These are phyloP conservation scores for Beauveria pseudobassiana DNA, from an alignment of 2,329 filamentous ascomycete species.

Conservation along the genomic window DNA sequence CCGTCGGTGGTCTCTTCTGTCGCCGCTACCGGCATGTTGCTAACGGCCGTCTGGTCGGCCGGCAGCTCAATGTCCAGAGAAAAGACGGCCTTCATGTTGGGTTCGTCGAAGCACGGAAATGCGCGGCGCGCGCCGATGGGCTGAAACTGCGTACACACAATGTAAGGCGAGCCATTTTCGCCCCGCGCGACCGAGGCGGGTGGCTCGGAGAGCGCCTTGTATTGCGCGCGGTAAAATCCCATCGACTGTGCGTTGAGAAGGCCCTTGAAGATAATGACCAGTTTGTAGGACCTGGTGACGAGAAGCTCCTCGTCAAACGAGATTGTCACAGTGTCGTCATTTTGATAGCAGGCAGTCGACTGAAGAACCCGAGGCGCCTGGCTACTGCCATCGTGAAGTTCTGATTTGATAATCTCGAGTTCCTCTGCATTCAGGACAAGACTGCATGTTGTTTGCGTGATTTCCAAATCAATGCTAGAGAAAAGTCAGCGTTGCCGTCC, in stretches of 20 bases:
- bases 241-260: slow-evolving; percentile 90
- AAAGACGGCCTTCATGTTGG: slow-evolving; percentile 85
- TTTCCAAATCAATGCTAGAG: slow-evolving; percentile 1
- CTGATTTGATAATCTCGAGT: not conserved
- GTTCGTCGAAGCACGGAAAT: slow-evolving; percentile 96
- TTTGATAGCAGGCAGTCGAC: slow-evolving; percentile 63
- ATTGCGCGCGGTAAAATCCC: slow-evolving; percentile 92
- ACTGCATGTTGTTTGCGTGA: not conserved
- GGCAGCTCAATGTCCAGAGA: slow-evolving; percentile 86
- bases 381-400: not conserved
- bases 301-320: slow-evolving; percentile 73
- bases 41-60: slow-evolving; percentile 81
- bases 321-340: slow-evolving; percentile 41
- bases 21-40: slow-evolving; percentile 93
- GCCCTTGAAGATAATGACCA: slow-evolving; percentile 68
- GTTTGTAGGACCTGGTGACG: slow-evolving; percentile 62
- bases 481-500: not conserved
- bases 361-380: slow-evolving; percentile 37
- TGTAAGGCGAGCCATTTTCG: slow-evolving; percentile 66
- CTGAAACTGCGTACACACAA: slow-evolving; percentile 97
- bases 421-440: slow-evolving; percentile 1
- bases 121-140: slow-evolving; percentile 86
- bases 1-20: slow-evolving; percentile 62
- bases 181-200: slow-evolving; percentile 69
- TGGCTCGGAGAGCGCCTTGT: slow-evolving; percentile 69